A percentile compares a stretch with the other conserved stretches of the same genome.
Evolutionary conservation across 1,284 basidiomycete species (phyloP).

Genomic region (Trametes hirsuta): DNA sequence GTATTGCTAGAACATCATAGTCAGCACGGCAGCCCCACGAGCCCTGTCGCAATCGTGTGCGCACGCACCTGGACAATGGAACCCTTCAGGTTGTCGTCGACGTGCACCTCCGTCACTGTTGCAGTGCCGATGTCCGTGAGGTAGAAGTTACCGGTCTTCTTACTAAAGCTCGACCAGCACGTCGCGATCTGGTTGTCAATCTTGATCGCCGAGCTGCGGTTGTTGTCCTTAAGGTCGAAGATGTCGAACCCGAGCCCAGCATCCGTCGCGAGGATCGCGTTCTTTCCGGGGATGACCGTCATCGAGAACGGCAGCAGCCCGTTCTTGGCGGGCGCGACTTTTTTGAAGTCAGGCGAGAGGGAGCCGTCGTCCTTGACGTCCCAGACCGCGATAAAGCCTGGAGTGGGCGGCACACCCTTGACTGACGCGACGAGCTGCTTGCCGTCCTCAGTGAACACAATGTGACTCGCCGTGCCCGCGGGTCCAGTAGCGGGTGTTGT

Average conservation of each 20-base stretch:
- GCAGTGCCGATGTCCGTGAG: conserved; percentile 49
- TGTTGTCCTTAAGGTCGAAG: conserved; percentile 41
- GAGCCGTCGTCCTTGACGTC: conserved; percentile 44
- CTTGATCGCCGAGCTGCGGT: conserved; percentile 39
- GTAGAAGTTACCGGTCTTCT: conserved; percentile 52
- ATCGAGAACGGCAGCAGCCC: conserved; percentile 51
- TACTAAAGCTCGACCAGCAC: conserved; percentile 52
- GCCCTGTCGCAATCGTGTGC: no score
- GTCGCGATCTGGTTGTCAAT: conserved; percentile 49
- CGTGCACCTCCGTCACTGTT: conserved; percentile 49
- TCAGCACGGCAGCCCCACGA: not conserved
- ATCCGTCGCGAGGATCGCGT: conserved; percentile 51
- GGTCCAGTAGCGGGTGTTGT: conserved; percentile 45
- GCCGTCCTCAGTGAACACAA: conserved; percentile 49
- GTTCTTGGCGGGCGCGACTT: conserved; percentile 39
- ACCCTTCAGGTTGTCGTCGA: conserved; percentile 47
- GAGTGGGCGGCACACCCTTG: conserved; percentile 46
- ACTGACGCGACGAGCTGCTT: conserved; percentile 49
- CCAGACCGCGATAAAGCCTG: conserved; percentile 54
- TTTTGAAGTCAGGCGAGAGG: conserved; percentile 45
- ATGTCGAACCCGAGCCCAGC: conserved; percentile 50
- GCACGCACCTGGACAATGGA: conserved; percentile 44
- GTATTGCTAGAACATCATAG: conserved; percentile 41
- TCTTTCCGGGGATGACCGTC: conserved; percentile 48
- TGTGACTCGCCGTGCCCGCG: conserved; percentile 44